Conservation (phyloP, 176 grass and related monocot species). For the Metroxylon sagu region DNA sequence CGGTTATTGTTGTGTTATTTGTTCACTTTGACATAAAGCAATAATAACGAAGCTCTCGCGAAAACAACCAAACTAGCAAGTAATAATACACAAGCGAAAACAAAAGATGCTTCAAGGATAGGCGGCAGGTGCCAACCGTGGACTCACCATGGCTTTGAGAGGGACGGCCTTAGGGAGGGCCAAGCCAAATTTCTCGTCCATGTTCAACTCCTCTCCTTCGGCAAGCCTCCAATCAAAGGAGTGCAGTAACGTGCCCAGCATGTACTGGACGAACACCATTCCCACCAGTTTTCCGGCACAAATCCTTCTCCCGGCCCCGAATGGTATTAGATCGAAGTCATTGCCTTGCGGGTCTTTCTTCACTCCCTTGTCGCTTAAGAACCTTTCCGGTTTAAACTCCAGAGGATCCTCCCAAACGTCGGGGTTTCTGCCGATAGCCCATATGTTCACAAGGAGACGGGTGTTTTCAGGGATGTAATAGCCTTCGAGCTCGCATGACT, state of each 20-base stretch:
- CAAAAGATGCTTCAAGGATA: slow-evolving; percentile 10
- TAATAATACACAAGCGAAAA: not conserved
- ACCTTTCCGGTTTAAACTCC: slow-evolving; percentile 63
- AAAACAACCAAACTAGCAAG: too few relatives aligned
- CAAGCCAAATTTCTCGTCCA: slow-evolving; percentile 64
- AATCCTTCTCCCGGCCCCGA: slow-evolving; percentile 62
- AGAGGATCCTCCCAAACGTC: slow-evolving; percentile 41
- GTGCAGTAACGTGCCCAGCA: slow-evolving; percentile 51
- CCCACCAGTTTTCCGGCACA: slow-evolving; percentile 76
- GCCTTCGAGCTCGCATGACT: slow-evolving; percentile 46
- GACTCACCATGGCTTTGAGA: slow-evolving; percentile 36
- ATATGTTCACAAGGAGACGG: slow-evolving; percentile 58
- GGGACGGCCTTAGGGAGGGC: slow-evolving; percentile 59
- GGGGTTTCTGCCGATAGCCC: slow-evolving; percentile 70
- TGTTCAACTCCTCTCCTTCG: slow-evolving; percentile 49
- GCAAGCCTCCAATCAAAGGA: slow-evolving; percentile 58
- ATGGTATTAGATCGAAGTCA: slow-evolving; percentile 79
- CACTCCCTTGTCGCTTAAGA: slow-evolving; percentile 24
- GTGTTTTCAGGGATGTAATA: slow-evolving; percentile 53
- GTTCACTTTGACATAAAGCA: too few relatives aligned
- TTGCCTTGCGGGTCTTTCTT: slow-evolving; percentile 55
- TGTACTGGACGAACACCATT: slow-evolving; percentile 81
- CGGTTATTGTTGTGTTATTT: too few relatives aligned
- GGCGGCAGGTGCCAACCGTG: slow-evolving; percentile 28
- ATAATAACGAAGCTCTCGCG: too few relatives aligned